These are phyloP conservation scores for Tetragonia tetragonoides DNA, from an alignment of 148 eudicot species.

Conservation along the genomic window DNA sequence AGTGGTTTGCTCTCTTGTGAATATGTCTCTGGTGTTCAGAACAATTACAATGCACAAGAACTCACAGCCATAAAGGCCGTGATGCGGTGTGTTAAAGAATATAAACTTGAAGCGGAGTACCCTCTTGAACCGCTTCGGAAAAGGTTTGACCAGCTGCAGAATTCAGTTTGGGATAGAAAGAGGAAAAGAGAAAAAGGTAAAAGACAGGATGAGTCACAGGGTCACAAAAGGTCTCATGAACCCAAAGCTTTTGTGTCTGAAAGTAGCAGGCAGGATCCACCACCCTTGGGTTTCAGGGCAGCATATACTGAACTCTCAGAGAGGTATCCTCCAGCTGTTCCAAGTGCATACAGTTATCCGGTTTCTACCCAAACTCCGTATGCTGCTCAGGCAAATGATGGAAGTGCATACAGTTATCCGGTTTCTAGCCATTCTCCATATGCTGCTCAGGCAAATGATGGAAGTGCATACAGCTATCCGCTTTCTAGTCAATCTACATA, in stretches of 20 bases:
- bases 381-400: background rate
- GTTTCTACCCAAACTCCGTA: conserved; percentile 4
- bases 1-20: background rate
- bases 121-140: conserved; percentile 46
- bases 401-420: conserved; percentile 4
- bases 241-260: background rate
- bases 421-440: conserved; percentile 23
- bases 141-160: conserved; percentile 41
- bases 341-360: conserved; percentile 10
- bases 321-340: conserved; percentile 24
- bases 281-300: conserved; percentile 9
- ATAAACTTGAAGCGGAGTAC: conserved; percentile 38
- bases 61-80: conserved; percentile 40
- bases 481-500: conserved; percentile 23
- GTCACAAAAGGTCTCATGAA: background rate
- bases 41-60: conserved; percentile 32
- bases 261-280: conserved; percentile 18
- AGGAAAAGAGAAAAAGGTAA: conserved; percentile 26
- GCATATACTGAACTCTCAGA: conserved; percentile 22
- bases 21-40: conserved; percentile 1
- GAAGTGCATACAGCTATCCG: conserved; percentile 30
- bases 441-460: conserved; percentile 29
- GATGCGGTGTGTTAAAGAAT: conserved; percentile 34
- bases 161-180: conserved; percentile 31
- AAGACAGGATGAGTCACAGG: conserved; percentile 9